Percentiles rank a stretch among this genome's conserved stretches.
Conservation (phyloP, 768 basidiomycete species). For the Leccinum boreale region DNA sequence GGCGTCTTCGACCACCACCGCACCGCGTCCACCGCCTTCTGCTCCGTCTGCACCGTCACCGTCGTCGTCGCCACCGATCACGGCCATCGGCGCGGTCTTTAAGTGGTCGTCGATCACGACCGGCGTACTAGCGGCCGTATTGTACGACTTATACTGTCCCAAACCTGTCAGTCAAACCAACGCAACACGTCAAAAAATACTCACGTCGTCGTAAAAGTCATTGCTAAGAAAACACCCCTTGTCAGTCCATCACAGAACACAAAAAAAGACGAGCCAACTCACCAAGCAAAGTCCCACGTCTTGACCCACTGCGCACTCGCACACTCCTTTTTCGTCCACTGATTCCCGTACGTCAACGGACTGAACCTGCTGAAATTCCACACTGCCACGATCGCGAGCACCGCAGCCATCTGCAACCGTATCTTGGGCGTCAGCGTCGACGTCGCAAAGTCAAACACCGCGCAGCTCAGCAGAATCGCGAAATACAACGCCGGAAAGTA, state of each 20-base stretch:
- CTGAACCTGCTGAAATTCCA: conserved; percentile 80
- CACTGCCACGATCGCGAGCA: conserved; percentile 67
- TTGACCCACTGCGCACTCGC: conserved; percentile 77
- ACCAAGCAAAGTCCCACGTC: conserved; percentile 97
- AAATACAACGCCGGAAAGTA: conserved; percentile 98
- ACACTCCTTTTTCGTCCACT: conserved; percentile 86
- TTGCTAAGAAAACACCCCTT: conserved; percentile 36
- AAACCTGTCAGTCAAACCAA: background rate
- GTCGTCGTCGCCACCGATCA: conserved; percentile 43
- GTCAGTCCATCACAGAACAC: background rate
- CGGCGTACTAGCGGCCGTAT: conserved; percentile 11
- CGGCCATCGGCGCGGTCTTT: conserved; percentile 39
- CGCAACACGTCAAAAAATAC: conserved; percentile 21
- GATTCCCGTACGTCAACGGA: conserved; percentile 77
- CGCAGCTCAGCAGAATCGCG: conserved; percentile 73
- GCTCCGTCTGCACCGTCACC: too few relatives aligned
- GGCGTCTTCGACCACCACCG: conserved; percentile 51
- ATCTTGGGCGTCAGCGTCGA: conserved; percentile 71
- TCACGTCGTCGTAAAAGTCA: conserved; percentile 66
- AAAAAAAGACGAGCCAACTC: conserved; percentile 15
- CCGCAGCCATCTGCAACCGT: conserved; percentile 76
- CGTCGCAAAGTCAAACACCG: conserved; percentile 83
- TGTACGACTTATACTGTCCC: conserved; percentile 45
- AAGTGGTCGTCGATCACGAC: conserved; percentile 35
- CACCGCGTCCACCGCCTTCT: conserved; percentile 45